phyloP scores from a whole-genome alignment of 495 filamentous ascomycete species.

The Aspergillus mulundensis region DNA sequence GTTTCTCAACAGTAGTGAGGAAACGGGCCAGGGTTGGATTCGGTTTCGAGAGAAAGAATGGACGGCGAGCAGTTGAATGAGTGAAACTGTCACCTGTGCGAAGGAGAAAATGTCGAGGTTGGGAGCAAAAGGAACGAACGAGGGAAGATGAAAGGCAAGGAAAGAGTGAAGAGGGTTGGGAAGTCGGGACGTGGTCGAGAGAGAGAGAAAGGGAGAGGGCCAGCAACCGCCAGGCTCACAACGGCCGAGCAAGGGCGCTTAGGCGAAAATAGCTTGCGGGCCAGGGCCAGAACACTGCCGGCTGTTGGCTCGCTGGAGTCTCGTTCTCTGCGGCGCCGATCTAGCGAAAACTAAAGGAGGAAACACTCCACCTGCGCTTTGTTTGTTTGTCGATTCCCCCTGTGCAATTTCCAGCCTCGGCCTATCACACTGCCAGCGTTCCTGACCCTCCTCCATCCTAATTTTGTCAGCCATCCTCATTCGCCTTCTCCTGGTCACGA shows the following conservation, averaged over 20 bases:
- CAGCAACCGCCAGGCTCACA: neutral
- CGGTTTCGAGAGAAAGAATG: conserved; percentile 42
- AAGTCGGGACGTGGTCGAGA: conserved; percentile 18
- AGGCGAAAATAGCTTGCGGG: conserved; percentile 8
- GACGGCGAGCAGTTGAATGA: conserved; percentile 70
- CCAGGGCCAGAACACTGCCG: conserved; percentile 19
- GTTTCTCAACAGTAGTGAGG: neutral
- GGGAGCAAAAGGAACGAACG: conserved; percentile 33
- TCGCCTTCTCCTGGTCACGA: conserved; percentile 9
- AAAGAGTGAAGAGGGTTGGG: conserved; percentile 2
- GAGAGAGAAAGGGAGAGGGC: conserved; percentile 21
- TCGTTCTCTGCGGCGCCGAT: neutral
- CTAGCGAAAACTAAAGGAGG: conserved; percentile 2
- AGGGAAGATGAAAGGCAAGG: conserved; percentile 43
- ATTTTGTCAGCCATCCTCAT: conserved; percentile 12
- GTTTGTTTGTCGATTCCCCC: conserved; percentile 16
- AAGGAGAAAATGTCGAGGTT: conserved; percentile 23
- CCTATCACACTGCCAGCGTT: conserved; percentile 10
- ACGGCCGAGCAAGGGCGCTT: conserved; percentile 22
- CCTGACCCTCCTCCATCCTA: conserved; percentile 12
- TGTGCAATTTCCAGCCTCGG: conserved; percentile 12
- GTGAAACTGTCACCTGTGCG: conserved; percentile 72
- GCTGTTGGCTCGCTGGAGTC: conserved; percentile 8
- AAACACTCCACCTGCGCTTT: conserved; percentile 8
- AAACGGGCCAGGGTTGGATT: conserved; percentile 12